Evolutionary conservation across 2,329 filamentous ascomycete genomes (phyloP).

Genomic region (Diaporthe sp.): DNA sequence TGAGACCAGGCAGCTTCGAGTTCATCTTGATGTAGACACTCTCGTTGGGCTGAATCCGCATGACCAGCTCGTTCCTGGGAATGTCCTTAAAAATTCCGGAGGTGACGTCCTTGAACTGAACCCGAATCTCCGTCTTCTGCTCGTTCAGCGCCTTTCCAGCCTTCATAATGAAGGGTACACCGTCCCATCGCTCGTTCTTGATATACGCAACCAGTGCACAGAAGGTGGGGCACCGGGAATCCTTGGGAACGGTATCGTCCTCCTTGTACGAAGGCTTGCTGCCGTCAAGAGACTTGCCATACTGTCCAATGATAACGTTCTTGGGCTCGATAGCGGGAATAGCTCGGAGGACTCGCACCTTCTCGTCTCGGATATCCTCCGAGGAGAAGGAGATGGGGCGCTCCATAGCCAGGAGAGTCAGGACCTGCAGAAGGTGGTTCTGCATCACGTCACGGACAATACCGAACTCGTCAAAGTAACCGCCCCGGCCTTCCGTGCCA

Average conservation of each 20-base stretch:
- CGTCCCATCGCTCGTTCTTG: conserved; percentile 99
- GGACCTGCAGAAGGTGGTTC: conserved; percentile 96
- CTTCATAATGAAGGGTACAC: conserved; percentile 99
- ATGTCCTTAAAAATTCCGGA: conserved; percentile 99
- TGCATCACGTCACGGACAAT: conserved; percentile 99
- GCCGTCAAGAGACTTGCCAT: conserved; percentile 95
- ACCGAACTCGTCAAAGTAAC: conserved; percentile 99
- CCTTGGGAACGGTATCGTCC: conserved; percentile 97
- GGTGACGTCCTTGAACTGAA: conserved; percentile 99
- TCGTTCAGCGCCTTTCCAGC: conserved; percentile 98
- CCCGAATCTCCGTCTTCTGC: conserved; percentile 99
- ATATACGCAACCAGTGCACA: conserved; percentile 98
- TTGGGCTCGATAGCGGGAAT: conserved; percentile 98
- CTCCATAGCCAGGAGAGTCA: conserved; percentile 98
- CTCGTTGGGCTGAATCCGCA: conserved; percentile 99
- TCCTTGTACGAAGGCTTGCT: conserved; percentile 99
- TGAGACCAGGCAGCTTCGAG: conserved; percentile 97
- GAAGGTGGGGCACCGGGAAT: conserved; percentile 97
- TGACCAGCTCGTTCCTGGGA: conserved; percentile 98
- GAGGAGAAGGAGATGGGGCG: conserved; percentile 97
- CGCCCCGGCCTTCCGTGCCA: conserved; percentile 96
- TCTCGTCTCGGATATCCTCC: conserved; percentile 98
- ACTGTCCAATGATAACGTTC: conserved; percentile 99
- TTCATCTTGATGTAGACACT: conserved; percentile 99
- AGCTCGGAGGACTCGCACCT: conserved; percentile 93